Evolutionary conservation across 352 stramenopile species (phyloP), one percentile per base, ranked within the genome.

Genomic region (Albugo laibachii): DNA sequence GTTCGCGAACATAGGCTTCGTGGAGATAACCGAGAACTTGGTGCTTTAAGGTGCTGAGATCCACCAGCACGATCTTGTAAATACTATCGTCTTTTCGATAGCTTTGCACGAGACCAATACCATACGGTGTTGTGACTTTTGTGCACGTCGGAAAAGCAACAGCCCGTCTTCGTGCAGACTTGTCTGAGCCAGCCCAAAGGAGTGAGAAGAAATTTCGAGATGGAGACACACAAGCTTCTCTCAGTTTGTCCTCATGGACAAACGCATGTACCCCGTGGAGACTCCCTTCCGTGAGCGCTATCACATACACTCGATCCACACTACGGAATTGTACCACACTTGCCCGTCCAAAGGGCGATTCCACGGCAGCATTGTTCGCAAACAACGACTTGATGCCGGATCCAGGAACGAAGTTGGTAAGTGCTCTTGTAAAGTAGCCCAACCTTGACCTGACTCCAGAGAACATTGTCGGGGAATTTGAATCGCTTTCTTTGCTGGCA

Each of bases 391-490:
- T 24, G 16, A 10, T 24, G 20, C 38, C 38, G 38, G 38, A 19
- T 13, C 70, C 63, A 16, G 71, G 71, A 0, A 82, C 74, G 47
- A 86, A 84, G 14, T 63, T 83, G 41, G 66, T 80, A 13, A 86
- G 55, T 41, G 79, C 79, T 50, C 84, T 83, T 3, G 74, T 86
- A 43, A 86, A 81, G 42, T 83, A 86, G 14, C 74, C 74, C 6
- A 86, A 55, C 20, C 74, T 61, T 0, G 70, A 83, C 11, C 74
- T 71, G 14, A 86, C 71, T 21, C 74, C 74, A 6, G 64, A 62
- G 43, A 86, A 81, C 63, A 81, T 84, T 21, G 71, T 67, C 6
- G 74, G 74, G 13, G 71, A 83, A 31, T 31, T 3, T 1, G 63
- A 50, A 5, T 55, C 62, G 18, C 64, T 58, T 11, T 62, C 31